phyloP scores from a whole-genome alignment of 108 stramenopile genomes.

The Pelagomonas calceolata region DNA sequence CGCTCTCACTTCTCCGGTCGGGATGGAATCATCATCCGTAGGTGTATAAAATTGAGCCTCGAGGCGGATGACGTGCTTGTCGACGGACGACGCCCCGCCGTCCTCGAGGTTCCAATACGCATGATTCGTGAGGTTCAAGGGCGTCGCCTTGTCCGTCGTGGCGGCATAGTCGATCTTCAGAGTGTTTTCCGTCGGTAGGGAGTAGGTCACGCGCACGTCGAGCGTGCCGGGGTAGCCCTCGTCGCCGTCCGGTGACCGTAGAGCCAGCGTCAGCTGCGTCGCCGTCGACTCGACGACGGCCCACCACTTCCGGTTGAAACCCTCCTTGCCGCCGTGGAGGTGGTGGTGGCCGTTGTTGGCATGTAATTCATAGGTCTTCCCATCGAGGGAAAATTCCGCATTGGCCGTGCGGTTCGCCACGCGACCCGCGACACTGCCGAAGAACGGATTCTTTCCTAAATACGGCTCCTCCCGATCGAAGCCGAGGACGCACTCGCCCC shows the following conservation, averaged over 20 bases:
- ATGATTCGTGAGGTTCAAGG: constrained; percentile 66
- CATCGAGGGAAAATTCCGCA: constrained; percentile 45
- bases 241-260: constrained; percentile 54
- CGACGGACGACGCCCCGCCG: no score
- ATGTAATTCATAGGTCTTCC: constrained; percentile 40
- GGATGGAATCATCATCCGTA: constrained; percentile 45
- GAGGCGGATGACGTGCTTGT: no score
- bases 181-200: constrained; percentile 26
- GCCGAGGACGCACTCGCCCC: constrained; percentile 1
- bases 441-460: constrained; percentile 26
- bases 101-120: constrained; percentile 63
- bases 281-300: constrained; percentile 11
- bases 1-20: constrained; percentile 45
- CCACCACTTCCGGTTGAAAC: constrained; percentile 52
- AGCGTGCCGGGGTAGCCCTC: constrained; percentile 66
- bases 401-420: constrained; percentile 68
- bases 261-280: constrained; percentile 31
- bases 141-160: constrained; percentile 41
- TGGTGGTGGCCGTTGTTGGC: constrained; percentile 65
- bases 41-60: constrained; percentile 18
- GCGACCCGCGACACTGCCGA: constrained; percentile 59
- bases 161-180: constrained; percentile 35
- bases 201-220: constrained; percentile 48
- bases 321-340: constrained; percentile 65
- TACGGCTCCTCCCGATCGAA: constrained; percentile 7